Percentiles rank a stretch among this genome's conserved stretches.
Evolutionary conservation across 2,329 filamentous ascomycete species (phyloP).

Genomic region (Fonsecaea nubica): DNA sequence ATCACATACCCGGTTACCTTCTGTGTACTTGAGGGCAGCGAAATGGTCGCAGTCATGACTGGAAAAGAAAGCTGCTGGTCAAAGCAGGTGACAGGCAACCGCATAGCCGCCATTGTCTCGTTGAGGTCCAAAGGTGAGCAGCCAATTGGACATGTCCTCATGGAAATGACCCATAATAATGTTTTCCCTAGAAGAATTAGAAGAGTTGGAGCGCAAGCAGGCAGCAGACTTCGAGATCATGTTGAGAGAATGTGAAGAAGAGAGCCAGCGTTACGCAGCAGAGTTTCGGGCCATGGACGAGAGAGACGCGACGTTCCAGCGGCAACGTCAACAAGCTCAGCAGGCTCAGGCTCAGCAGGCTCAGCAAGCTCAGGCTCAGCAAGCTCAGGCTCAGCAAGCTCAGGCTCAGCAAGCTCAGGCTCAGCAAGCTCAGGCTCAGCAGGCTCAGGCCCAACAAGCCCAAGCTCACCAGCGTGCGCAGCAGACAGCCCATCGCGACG

Average conservation of each 20-base stretch:
- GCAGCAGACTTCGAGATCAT: not conserved
- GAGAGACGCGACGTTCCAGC: not conserved
- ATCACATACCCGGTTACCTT: not conserved
- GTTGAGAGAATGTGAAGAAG: not conserved
- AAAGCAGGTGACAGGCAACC: not conserved
- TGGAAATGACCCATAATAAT: not conserved
- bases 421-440: too few species aligned
- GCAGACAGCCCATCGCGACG: not conserved
- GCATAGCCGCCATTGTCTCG: not conserved
- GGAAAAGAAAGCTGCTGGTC: constrained; percentile 13
- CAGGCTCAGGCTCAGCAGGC: not conserved
- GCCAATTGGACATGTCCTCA: not conserved
- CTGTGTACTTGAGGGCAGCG: constrained; percentile 13
- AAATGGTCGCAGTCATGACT: constrained; percentile 13
- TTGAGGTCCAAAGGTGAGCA: not conserved
- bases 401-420: too few species aligned
- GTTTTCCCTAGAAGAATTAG: not conserved
- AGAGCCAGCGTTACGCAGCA: not conserved
- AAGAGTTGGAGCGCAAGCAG: not conserved
- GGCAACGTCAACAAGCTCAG: not conserved
- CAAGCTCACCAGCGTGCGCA: not conserved
- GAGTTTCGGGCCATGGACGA: not conserved
- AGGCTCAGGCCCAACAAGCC: too few species aligned
- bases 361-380: too few species aligned
- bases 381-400: too few species aligned